Percentiles rank a stretch among this genome's conserved stretches.
Evolutionary conservation across 306 rosid genomes (phyloP).

Genomic region (Ammopiptanthus mongolicus): DNA sequence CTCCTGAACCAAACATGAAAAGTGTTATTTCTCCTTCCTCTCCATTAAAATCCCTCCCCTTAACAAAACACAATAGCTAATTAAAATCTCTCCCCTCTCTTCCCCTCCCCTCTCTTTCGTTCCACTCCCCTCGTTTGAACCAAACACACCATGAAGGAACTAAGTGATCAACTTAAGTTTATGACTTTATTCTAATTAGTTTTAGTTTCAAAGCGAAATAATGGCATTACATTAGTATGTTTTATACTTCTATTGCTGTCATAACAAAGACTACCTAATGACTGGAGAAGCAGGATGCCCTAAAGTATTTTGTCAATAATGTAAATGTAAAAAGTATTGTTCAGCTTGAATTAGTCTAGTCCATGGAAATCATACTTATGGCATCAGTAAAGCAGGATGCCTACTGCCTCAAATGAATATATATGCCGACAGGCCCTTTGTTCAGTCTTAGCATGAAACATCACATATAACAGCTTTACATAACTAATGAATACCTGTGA

Average conservation of each 20-base stretch:
- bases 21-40: too few relatives aligned
- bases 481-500: conserved; percentile 59
- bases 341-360: neutral
- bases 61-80: too few relatives aligned
- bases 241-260: neutral
- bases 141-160: too few relatives aligned
- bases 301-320: neutral
- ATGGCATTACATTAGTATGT: neutral
- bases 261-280: neutral
- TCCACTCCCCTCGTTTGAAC: too few relatives aligned
- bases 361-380: neutral
- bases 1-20: too few relatives aligned
- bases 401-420: neutral
- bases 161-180: neutral
- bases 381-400: neutral
- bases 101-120: too few relatives aligned
- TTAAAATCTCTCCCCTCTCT: too few relatives aligned
- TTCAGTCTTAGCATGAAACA: neutral
- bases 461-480: neutral
- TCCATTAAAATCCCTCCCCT: too few relatives aligned
- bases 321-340: neutral
- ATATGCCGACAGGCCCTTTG: neutral
- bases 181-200: neutral
- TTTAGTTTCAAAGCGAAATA: neutral
- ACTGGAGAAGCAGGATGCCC: neutral